Conservation (phyloP, 495 filamentous ascomycete genomes). For the Xylaria curta region DNA sequence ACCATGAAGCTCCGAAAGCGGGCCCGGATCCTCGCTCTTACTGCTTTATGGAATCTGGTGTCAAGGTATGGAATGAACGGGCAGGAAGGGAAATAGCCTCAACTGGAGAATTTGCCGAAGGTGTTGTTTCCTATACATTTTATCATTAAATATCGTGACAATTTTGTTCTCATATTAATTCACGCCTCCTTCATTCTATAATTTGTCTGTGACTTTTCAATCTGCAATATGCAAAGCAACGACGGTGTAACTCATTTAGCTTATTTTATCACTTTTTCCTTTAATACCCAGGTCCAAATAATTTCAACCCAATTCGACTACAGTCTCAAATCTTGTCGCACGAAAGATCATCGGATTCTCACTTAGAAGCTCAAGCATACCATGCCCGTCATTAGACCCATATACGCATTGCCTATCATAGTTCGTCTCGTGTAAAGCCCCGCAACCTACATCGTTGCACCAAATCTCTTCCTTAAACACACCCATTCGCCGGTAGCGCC, state of each 20-base stretch:
- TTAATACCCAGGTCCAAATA: neutral
- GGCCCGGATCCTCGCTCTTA: neutral
- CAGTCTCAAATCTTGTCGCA: neutral
- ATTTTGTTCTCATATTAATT: too few species aligned
- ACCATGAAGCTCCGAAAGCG: neutral
- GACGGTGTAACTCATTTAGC: too few species aligned
- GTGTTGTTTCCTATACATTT: too few species aligned
- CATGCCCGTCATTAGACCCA: neutral
- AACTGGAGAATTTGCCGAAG: too few species aligned
- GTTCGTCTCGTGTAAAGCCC: neutral
- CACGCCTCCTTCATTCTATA: too few species aligned
- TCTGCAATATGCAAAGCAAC: too few species aligned
- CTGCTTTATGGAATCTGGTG: too few species aligned
- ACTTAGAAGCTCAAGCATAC: neutral
- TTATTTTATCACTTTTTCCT: too few species aligned
- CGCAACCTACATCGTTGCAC: neutral
- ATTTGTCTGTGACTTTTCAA: too few species aligned
- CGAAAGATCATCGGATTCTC: neutral
- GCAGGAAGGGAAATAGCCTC: too few species aligned
- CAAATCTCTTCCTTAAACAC: neutral
- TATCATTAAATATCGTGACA: too few species aligned
- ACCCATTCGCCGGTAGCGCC: neutral
- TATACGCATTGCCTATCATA: neutral
- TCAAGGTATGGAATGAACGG: too few species aligned
- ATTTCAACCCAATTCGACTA: neutral